Evolutionary conservation across 306 rosid genomes (phyloP), one percentile per base, ranked within the genome.

Genomic region (Quercus berberidifolia): DNA sequence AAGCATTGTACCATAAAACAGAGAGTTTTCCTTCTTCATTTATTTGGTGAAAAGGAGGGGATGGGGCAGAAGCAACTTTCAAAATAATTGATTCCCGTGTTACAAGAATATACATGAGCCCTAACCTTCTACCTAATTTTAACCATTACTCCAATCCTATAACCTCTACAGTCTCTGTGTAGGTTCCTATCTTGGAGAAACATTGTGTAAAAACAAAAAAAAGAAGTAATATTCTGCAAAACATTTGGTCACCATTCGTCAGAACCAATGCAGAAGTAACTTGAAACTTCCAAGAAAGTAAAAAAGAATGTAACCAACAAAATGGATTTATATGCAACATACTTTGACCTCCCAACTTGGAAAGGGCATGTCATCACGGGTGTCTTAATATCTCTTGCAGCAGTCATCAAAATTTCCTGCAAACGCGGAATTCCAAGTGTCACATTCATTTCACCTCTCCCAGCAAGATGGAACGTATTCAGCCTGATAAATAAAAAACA

Each of bases 391-490:
- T 90, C 80, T 20, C 25, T 55, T 55, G 98, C 64, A 78, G 99
- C 98, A 72, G 91, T 84, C 97, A 90, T 93, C 82, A 95, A 77
- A 58, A 95, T 92, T 86, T 95, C 99, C 79, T 90, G 92, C 78
- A 91, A 96, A 30, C 96, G 92, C 14, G 99, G 98, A 83, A 95
- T 95, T 80, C 99, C 99, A 71, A 95, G 99, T 2, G 99, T 95
- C 83, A 92, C 99, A 55, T 95, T 95, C 97, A 90, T 91, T 89
- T 95, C 98, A 86, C 98, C 97, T 78, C 98, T 90, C 76, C 97
- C 98, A 63, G 96, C 99, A 84, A 91, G 93, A 76, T 92, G 98
- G 79, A 95, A 95, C 26, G 99, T 95, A 84, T 95, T 95, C 85
- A 92, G 82, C 84, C 99, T 92, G 92, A 65, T 67, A 81, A 33